phyloP scores from a whole-genome alignment of 306 rosid genomes.

The Pyrus betulifolia region DNA sequence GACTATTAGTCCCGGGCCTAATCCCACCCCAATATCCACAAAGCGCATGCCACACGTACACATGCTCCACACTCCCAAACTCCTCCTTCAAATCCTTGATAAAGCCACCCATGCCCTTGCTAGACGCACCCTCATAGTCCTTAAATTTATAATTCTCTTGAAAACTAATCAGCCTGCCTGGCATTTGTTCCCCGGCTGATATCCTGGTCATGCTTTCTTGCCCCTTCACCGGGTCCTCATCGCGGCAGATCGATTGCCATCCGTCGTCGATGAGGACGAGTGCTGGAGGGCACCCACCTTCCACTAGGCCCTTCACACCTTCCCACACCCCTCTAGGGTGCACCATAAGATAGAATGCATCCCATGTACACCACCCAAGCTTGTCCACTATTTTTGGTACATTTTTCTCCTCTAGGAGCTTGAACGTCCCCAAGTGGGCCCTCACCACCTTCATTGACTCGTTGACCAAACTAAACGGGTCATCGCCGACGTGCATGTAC shows the following conservation, averaged over 20 bases:
- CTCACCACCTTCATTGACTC: slow-evolving; percentile 41
- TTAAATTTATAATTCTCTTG: slow-evolving; percentile 50
- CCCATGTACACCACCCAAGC: slow-evolving; percentile 88
- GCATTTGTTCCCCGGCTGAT: slow-evolving; percentile 54
- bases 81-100: slow-evolving; percentile 56
- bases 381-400: slow-evolving; percentile 49
- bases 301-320: slow-evolving; percentile 42
- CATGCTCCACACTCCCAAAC: slow-evolving; percentile 41
- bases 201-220: slow-evolving; percentile 27
- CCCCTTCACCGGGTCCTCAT: slow-evolving; percentile 25
- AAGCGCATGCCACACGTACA: slow-evolving; percentile 70
- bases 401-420: slow-evolving; percentile 48
- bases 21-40: slow-evolving; percentile 80
- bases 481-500: slow-evolving; percentile 47
- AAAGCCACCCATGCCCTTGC: slow-evolving; percentile 47
- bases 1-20: slow-evolving; percentile 25
- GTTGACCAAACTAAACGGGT: slow-evolving; percentile 38
- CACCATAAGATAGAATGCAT: slow-evolving; percentile 65
- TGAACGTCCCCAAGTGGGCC: slow-evolving; percentile 47
- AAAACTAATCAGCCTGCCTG: slow-evolving; percentile 36
- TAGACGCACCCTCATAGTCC: slow-evolving; percentile 16
- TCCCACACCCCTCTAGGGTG: slow-evolving; percentile 43
- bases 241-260: slow-evolving; percentile 55
- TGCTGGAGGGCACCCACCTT: slow-evolving; percentile 65
- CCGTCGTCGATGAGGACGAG: slow-evolving; percentile 62